These are phyloP conservation scores for Leishmania mexicana DNA, from an alignment of 208 protist species.

Conservation along the genomic window DNA sequence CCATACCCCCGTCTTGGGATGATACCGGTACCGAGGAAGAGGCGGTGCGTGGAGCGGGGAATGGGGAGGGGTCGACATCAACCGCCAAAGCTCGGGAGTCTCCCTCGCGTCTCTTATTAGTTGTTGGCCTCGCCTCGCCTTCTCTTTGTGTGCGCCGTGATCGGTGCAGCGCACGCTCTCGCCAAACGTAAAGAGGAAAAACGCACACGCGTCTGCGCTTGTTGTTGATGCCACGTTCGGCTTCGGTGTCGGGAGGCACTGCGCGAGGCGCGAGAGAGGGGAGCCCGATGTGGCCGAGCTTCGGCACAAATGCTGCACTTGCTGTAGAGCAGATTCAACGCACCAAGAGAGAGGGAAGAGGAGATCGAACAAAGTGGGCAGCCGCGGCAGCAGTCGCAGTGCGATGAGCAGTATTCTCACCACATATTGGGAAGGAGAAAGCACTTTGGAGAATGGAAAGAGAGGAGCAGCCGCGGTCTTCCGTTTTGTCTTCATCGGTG, in stretches of 20 bases:
- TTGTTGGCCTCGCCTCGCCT: background rate
- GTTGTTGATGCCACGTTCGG: background rate
- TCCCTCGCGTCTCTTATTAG: background rate
- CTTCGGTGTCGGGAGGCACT: background rate
- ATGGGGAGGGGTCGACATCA: conserved; percentile 14
- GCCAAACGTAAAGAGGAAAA: too few relatives aligned
- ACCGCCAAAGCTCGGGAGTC: background rate
- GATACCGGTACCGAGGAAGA: conserved; percentile 51
- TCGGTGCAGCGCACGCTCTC: background rate
- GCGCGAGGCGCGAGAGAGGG: background rate
- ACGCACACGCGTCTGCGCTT: background rate
- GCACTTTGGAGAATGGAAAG: background rate
- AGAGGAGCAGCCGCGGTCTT: background rate
- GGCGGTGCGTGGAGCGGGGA: conserved; percentile 35
- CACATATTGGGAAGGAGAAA: background rate
- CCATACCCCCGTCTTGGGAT: conserved; percentile 43
- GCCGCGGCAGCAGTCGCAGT: background rate
- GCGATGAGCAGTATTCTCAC: background rate
- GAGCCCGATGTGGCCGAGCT: background rate
- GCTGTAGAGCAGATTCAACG: background rate
- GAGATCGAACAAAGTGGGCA: background rate
- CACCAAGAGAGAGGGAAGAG: conserved; percentile 7
- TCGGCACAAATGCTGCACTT: background rate
- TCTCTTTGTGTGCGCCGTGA: background rate
- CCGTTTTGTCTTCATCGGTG: background rate